phyloP scores from a whole-genome alignment of 306 rosid genomes.

The Arachis hypogaea region DNA sequence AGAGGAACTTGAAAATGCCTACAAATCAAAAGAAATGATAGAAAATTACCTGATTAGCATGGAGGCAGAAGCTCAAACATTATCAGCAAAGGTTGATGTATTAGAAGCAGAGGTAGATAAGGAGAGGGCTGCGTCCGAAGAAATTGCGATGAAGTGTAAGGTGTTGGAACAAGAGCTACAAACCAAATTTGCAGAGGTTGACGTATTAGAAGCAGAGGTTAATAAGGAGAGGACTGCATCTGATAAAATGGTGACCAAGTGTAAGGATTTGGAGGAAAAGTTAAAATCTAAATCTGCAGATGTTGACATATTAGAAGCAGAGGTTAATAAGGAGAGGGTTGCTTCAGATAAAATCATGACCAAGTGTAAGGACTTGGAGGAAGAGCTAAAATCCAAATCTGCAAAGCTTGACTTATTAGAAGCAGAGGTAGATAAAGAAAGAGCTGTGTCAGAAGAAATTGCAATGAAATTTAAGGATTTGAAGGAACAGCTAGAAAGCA shows the following conservation, averaged over 20 bases:
- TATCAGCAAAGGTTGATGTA: constrained; percentile 56
- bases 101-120: constrained; percentile 62
- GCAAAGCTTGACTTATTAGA: constrained; percentile 50
- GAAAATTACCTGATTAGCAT: constrained; percentile 69
- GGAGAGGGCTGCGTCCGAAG: constrained; percentile 61
- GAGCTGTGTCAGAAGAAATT: constrained; percentile 31
- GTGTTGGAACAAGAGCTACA: constrained; percentile 59
- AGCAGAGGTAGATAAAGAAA: constrained; percentile 62
- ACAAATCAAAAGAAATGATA: constrained; percentile 57
- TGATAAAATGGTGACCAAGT: constrained; percentile 51
- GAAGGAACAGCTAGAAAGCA: constrained; percentile 29
- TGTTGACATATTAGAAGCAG: constrained; percentile 58
- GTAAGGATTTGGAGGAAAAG: constrained; percentile 63
- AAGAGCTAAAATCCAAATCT: constrained; percentile 58
- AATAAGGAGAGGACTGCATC: constrained; percentile 62
- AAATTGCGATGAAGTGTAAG: constrained; percentile 52
- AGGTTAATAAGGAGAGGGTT: constrained; percentile 60
- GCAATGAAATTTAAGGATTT: constrained; percentile 39
- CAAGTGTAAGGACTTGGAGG: constrained; percentile 58
- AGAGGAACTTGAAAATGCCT: constrained; percentile 55
- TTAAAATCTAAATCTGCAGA: constrained; percentile 58
- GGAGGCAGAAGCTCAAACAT: constrained; percentile 62
- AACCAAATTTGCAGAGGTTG: constrained; percentile 56
- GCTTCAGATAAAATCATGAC: constrained; percentile 54
- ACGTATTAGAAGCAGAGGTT: constrained; percentile 60